These are phyloP conservation scores for Castanopsis chinensis DNA, from an alignment of 306 rosid genomes.

Conservation along the genomic window DNA sequence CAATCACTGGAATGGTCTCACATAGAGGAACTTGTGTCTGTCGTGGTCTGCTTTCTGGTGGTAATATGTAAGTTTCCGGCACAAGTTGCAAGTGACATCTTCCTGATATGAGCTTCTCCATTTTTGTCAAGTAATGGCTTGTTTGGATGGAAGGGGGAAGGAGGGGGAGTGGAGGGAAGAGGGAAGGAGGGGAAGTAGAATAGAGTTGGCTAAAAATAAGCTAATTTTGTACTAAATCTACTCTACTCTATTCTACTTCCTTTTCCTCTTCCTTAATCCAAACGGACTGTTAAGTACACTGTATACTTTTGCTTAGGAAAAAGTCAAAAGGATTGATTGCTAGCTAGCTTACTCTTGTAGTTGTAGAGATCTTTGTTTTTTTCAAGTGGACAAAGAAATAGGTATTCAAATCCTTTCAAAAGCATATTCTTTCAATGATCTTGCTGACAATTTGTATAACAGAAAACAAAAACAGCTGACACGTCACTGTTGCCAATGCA, in stretches of 20 bases:
- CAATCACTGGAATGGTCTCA: constrained; percentile 3
- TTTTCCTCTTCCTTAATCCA: no score
- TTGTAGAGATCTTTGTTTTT: not conserved
- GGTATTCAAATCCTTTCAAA: not conserved
- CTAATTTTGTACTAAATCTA: no score
- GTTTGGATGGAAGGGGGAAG: no score
- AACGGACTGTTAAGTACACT: not conserved
- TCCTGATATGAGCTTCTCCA: constrained; percentile 26
- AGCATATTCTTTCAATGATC: not conserved
- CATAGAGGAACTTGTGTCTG: not conserved
- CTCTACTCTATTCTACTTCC: no score
- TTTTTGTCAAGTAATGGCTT: not conserved
- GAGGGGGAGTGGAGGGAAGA: no score
- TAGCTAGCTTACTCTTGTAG: not conserved
- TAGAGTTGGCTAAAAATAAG: no score
- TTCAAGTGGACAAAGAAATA: not conserved
- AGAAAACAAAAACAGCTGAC: not conserved
- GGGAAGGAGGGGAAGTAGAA: no score
- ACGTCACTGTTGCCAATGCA: not conserved
- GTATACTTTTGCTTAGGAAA: not conserved
- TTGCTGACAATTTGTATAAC: not conserved
- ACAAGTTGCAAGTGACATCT: not conserved
- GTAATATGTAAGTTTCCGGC: constrained; percentile 13
- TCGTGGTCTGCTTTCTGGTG: not conserved
- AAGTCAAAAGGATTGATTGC: not conserved